Percentiles rank a stretch among this genome's conserved stretches.
Conservation (phyloP, 352 stramenopile species). For the Phytophthora melonis region DNA sequence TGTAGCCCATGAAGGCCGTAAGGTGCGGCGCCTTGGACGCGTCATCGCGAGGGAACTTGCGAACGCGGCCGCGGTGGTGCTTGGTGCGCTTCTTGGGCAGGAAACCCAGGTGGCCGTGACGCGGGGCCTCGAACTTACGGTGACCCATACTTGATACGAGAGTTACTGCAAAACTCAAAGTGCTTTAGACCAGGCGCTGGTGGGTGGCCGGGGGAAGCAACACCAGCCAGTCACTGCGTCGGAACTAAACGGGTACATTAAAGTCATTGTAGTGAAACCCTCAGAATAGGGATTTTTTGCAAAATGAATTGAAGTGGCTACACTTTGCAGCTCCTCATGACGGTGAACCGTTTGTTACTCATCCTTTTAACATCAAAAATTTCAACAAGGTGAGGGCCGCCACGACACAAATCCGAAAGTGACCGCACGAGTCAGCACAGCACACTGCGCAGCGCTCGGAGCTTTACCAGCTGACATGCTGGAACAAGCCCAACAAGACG, state of each 20-base stretch:
- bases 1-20: slow-evolving; percentile 99
- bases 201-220: slow-evolving; percentile 20
- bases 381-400: not conserved
- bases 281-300: not conserved
- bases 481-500: too few species aligned
- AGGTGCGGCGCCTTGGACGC: slow-evolving; percentile 96
- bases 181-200: too few species aligned
- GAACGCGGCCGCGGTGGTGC: slow-evolving; percentile 98
- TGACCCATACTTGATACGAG: slow-evolving; percentile 94
- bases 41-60: slow-evolving; percentile 99
- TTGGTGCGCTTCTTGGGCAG: slow-evolving; percentile 99
- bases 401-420: not conserved
- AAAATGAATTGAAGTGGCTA: too few species aligned
- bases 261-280: not conserved
- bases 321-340: not conserved
- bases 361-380: too few species aligned
- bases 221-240: slow-evolving; percentile 41
- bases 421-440: not conserved
- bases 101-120: slow-evolving; percentile 98
- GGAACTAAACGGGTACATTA: slow-evolving; percentile 24
- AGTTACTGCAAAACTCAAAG: slow-evolving; percentile 91
- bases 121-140: slow-evolving; percentile 98
- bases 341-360: not conserved
- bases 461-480: too few species aligned
- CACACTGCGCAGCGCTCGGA: too few species aligned